Evolutionary conservation across 805 yeast genomes (phyloP).

Genomic region (Grigorovia transvaalensis): DNA sequence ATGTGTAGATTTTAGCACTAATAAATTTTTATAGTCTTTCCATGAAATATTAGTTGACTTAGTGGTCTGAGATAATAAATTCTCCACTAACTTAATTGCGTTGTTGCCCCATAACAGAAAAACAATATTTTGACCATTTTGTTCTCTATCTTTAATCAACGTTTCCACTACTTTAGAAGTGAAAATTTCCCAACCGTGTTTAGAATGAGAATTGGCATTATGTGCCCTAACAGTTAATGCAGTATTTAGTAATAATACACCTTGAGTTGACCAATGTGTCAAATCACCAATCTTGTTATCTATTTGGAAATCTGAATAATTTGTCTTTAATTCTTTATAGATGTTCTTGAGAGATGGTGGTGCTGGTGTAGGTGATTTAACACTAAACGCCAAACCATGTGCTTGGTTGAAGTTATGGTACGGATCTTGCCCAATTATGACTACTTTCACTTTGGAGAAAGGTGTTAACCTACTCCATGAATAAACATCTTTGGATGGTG

Average conservation of each 20-base stretch:
- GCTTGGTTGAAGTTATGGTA: conserved; percentile 91
- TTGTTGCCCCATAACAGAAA: conserved; percentile 78
- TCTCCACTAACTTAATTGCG: conserved; percentile 51
- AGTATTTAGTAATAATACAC: conserved; percentile 80
- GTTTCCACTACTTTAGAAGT: conserved; percentile 59
- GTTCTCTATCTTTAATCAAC: conserved; percentile 40
- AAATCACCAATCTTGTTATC: conserved; percentile 47
- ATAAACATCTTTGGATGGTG: conserved; percentile 66
- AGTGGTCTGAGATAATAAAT: conserved; percentile 19
- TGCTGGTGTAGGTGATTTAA: conserved; percentile 69
- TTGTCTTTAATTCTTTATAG: conserved; percentile 64
- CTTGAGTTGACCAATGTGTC: conserved; percentile 76
- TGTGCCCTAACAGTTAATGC: conserved; percentile 88
- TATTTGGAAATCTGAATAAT: conserved; percentile 58
- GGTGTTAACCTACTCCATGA: conserved; percentile 91
- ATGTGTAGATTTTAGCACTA: conserved; percentile 68
- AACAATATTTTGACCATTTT: conserved; percentile 44
- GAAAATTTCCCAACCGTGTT: conserved; percentile 85
- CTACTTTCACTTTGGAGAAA: conserved; percentile 56
- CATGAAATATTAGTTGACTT: conserved; percentile 5
- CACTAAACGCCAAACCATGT: conserved; percentile 92
- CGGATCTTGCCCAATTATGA: conserved; percentile 92
- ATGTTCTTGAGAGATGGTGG: conserved; percentile 87
- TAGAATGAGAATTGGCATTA: conserved; percentile 85
- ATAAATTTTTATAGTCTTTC: conserved; percentile 24